Base-by-base conservation (phyloP, 2,329 filamentous ascomycete species). In the Drechslerella dactyloides region DNA sequence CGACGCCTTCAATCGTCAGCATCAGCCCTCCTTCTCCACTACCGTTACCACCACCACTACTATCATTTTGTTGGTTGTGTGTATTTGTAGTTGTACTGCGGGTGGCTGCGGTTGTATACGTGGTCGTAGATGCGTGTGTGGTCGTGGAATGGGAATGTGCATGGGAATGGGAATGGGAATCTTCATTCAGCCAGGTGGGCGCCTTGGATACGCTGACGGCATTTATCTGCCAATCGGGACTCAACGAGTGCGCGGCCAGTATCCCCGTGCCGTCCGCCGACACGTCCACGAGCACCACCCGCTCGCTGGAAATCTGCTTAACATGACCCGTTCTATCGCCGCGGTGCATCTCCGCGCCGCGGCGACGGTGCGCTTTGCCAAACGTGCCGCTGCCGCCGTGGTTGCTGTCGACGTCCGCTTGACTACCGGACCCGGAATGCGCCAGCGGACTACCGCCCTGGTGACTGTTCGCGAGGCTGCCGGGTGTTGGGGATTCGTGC, bases 171-270 rank as follows among this genome's bases (percentile, higher is more conserved):
- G n/a, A n/a, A n/a, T n/a, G n/a, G n/a, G n/a, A n/a, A n/a, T n/a
- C n/a, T n/a, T 80, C 81, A 48, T 82, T 83, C 48, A 85, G 85
- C 78, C 87, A 89, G 1, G 85, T 88, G 0, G 88, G 88, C 15
- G 88, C 88, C 8, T 82, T 81, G 6, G 81, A 80, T 8, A 89
- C 79, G 8, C 80, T 80, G 0, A 84, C 83, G 15, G 81, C 80
- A 35, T 86, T 80, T 13, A 89, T 83, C 76, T 89, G 87, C 88
- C 93, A 97, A 55, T 89, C 85, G 0, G 87, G 81, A 7, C 86
- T 89, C 11, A 97, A 81, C 73, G 89, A 92, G 46, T 89, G 86
- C 0, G 90, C 89, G 64, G 86, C 86, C 0, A 85, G 82, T 0
- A 97, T 85, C 24, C 80, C 79, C 79, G 84, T 85, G 2, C 81